These are phyloP conservation scores for Malus hybrid DNA, from an alignment of 331 rosid genomes.

Conservation along the genomic window DNA sequence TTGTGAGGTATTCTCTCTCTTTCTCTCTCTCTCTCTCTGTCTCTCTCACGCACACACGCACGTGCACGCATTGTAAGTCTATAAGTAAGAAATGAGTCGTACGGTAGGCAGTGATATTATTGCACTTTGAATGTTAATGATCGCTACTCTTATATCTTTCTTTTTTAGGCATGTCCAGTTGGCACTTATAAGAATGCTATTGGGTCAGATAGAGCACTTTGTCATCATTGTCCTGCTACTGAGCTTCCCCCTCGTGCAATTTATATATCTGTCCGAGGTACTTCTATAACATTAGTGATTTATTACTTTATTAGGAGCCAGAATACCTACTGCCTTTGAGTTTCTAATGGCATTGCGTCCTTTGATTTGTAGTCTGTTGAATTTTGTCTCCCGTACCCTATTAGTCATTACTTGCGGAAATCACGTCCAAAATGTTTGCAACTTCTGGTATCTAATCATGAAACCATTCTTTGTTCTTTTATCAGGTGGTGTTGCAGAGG, in stretches of 20 bases:
- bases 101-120: background rate
- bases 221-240: conserved; percentile 63
- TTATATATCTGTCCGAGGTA: conserved; percentile 79
- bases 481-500: conserved; percentile 82
- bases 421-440: background rate
- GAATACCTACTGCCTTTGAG: background rate
- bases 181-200: conserved; percentile 86
- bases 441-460: conserved; percentile 5
- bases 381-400: conserved; percentile 7
- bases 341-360: background rate
- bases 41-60: rapidly evolving
- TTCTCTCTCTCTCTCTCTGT: background rate
- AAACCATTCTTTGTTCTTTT: conserved; percentile 6
- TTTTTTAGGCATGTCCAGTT: conserved; percentile 78
- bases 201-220: conserved; percentile 83
- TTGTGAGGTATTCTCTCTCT: conserved; percentile 53
- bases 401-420: background rate
- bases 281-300: background rate
- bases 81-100: background rate
- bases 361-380: background rate
- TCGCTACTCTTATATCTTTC: too few relatives aligned
- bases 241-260: conserved; percentile 86
- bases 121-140: background rate
- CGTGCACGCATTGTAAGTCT: background rate
- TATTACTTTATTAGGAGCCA: conserved; percentile 1